Evolutionary conservation across 371 early-diverging fungal species (phyloP).

Genomic region (Mortierella sp.): DNA sequence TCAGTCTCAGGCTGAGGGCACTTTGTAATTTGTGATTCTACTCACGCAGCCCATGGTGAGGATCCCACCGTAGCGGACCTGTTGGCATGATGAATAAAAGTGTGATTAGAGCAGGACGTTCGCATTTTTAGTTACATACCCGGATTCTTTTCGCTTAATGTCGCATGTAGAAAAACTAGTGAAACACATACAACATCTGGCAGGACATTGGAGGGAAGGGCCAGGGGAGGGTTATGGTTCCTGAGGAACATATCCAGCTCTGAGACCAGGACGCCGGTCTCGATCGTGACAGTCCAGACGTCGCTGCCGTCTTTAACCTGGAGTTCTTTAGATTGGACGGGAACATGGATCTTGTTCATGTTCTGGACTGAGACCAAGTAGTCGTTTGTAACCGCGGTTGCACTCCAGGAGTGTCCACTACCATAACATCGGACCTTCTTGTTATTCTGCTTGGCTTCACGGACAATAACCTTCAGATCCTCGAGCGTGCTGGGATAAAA

Average conservation of each 20-base stretch:
- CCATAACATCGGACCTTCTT: slow-evolving; percentile 37
- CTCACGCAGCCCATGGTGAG: slow-evolving; percentile 45
- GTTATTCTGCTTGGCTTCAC: slow-evolving; percentile 20
- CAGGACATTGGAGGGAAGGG: slow-evolving; percentile 22
- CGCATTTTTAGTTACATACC: no score
- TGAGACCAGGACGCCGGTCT: slow-evolving; percentile 23
- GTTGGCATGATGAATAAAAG: neutral
- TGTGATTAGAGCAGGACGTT: neutral
- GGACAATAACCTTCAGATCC: slow-evolving; percentile 35
- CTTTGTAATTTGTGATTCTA: no score
- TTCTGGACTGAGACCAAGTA: slow-evolving; percentile 17
- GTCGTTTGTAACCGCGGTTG: slow-evolving; percentile 9
- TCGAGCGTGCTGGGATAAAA: slow-evolving; percentile 31
- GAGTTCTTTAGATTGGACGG: neutral
- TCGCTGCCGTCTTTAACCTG: neutral
- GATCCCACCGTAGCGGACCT: slow-evolving; percentile 39
- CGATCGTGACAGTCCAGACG: slow-evolving; percentile 32
- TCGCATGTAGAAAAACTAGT: neutral
- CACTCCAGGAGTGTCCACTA: slow-evolving; percentile 25
- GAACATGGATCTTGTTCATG: slow-evolving; percentile 35
- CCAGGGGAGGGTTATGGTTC: slow-evolving; percentile 25
- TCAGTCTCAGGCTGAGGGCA: no score
- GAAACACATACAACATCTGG: slow-evolving; percentile 3
- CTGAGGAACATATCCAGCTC: slow-evolving; percentile 24
- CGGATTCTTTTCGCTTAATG: no score